These are phyloP conservation scores for Phytophthora fragariaefolia DNA, from an alignment of 352 stramenopile species.

Conservation along the genomic window DNA sequence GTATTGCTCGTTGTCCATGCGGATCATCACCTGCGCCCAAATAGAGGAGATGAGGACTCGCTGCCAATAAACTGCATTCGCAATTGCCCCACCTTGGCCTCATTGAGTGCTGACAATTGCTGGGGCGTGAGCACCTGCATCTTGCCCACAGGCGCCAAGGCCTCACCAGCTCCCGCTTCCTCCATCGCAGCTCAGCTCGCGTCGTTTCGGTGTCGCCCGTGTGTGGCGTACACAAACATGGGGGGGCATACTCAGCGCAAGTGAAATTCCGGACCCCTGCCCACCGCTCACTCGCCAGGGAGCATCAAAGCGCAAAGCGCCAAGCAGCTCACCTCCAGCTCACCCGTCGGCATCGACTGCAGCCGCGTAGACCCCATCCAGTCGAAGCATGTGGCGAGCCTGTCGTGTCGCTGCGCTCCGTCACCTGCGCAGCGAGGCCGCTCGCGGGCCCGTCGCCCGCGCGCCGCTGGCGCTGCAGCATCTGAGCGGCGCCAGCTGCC, in stretches of 20 bases:
- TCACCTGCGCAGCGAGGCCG: slow-evolving; percentile 40
- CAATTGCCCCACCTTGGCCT: slow-evolving; percentile 52
- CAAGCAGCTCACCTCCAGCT: slow-evolving; percentile 5
- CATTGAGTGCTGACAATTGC: slow-evolving; percentile 70
- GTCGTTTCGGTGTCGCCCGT: slow-evolving; percentile 24
- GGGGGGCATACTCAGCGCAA: slow-evolving; percentile 16
- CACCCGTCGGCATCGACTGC: neutral
- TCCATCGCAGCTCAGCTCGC: slow-evolving; percentile 16
- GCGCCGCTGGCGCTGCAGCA: slow-evolving; percentile 25
- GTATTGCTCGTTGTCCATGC: slow-evolving; percentile 84
- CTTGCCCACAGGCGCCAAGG: slow-evolving; percentile 38
- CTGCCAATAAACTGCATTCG: neutral
- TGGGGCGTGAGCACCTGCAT: slow-evolving; percentile 68
- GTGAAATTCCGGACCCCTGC: slow-evolving; percentile 23
- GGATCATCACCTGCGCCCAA: slow-evolving; percentile 64
- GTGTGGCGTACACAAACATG: slow-evolving; percentile 28
- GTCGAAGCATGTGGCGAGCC: slow-evolving; percentile 59
- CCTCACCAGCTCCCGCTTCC: slow-evolving; percentile 1
- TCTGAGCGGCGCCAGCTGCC: slow-evolving; percentile 18
- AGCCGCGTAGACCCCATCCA: slow-evolving; percentile 2
- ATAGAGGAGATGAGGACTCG: slow-evolving; percentile 2
- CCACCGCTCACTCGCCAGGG: slow-evolving; percentile 26
- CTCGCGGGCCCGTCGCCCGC: slow-evolving; percentile 17
- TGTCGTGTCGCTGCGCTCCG: slow-evolving; percentile 58
- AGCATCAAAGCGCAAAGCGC: slow-evolving; percentile 27